These are phyloP conservation scores for Amylostereum areolatum DNA, from an alignment of 1,284 basidiomycete species.

Conservation along the genomic window DNA sequence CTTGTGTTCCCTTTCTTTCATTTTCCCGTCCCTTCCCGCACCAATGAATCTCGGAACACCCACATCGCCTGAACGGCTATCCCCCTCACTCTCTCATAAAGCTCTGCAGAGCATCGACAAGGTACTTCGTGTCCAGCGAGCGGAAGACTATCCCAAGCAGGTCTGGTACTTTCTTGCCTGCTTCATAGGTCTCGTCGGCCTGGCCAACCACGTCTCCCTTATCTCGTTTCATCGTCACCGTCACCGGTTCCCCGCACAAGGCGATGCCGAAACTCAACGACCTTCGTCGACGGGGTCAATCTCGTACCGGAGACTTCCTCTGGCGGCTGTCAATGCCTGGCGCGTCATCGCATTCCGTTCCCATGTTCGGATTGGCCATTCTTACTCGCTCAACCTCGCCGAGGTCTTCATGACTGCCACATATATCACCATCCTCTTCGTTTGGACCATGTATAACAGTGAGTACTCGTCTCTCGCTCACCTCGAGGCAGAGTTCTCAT, in stretches of 20 bases:
- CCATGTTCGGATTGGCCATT: slow-evolving; percentile 34
- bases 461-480: slow-evolving; percentile 11
- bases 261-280: not conserved
- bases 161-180: slow-evolving; percentile 38
- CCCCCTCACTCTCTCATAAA: no score
- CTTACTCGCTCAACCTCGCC: slow-evolving; percentile 40
- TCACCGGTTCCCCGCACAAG: slow-evolving; percentile 7
- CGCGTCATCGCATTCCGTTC: slow-evolving; percentile 45
- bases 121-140: no score
- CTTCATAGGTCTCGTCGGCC: slow-evolving; percentile 36
- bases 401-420: slow-evolving; percentile 39
- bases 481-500: not conserved
- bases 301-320: slow-evolving; percentile 27
- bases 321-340: slow-evolving; percentile 35
- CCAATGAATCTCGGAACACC: no score
- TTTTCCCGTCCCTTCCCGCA: no score
- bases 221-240: slow-evolving; percentile 11
- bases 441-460: slow-evolving; percentile 47
- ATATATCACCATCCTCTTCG: slow-evolving; percentile 41
- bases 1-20: no score
- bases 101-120: no score
- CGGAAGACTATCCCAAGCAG: slow-evolving; percentile 29
- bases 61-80: no score
- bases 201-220: slow-evolving; percentile 28
- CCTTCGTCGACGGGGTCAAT: slow-evolving; percentile 3